phyloP scores from a whole-genome alignment of 2,329 filamentous ascomycete genomes.

The Nigrospora oryzae region DNA sequence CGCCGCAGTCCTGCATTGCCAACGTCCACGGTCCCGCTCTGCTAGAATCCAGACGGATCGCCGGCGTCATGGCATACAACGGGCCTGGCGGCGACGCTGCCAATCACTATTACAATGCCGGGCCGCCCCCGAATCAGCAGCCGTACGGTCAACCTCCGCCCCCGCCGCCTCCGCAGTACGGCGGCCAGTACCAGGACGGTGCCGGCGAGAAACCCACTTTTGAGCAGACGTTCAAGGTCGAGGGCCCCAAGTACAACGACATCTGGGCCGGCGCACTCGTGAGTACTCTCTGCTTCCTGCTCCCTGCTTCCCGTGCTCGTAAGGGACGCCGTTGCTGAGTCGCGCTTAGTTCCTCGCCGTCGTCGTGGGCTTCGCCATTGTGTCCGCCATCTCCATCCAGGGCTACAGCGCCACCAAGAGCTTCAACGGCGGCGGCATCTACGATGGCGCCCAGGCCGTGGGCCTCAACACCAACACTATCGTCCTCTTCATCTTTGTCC shows the following conservation, averaged over 20 bases:
- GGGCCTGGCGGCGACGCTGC: background rate
- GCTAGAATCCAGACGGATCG: too few species aligned
- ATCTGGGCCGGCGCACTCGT: slow-evolving; percentile 79
- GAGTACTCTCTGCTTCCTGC: slow-evolving; percentile 14
- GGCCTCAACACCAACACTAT: slow-evolving; percentile 75
- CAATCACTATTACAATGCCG: slow-evolving; percentile 1
- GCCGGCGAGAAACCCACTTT: slow-evolving; percentile 49
- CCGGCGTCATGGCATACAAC: too few species aligned
- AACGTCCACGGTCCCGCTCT: too few species aligned
- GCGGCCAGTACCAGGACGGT: background rate
- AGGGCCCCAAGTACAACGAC: slow-evolving; percentile 83
- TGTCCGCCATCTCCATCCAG: slow-evolving; percentile 67
- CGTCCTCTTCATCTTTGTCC: slow-evolving; percentile 72
- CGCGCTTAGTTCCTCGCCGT: slow-evolving; percentile 54
- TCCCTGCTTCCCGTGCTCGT: background rate
- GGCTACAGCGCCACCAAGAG: slow-evolving; percentile 57
- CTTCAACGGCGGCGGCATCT: slow-evolving; percentile 65
- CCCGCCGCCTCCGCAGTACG: background rate
- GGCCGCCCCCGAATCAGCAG: background rate
- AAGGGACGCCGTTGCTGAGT: background rate
- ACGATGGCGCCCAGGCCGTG: slow-evolving; percentile 56
- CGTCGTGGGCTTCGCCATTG: slow-evolving; percentile 64
- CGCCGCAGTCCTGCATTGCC: too few species aligned
- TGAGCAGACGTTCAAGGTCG: slow-evolving; percentile 73
- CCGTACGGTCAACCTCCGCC: background rate